Evolutionary conservation across 352 stramenopile genomes (phyloP).

Genomic region (Hyaloperonospora arabidopsidis): DNA sequence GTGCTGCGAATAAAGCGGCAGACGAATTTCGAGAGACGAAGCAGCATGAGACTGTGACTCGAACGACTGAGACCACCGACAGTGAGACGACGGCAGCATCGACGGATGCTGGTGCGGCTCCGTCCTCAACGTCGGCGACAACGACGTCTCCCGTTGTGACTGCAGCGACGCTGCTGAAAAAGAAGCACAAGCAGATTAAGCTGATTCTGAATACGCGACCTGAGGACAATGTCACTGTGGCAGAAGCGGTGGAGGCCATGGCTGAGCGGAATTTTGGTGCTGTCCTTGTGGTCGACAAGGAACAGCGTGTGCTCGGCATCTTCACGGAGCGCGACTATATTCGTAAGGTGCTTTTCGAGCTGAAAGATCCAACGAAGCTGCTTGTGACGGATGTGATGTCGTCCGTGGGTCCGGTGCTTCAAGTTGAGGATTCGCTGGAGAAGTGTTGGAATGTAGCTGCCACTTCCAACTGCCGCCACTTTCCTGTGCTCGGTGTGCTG

Average conservation of each 20-base stretch:
- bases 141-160: slow-evolving; percentile 33
- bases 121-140: neutral
- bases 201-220: slow-evolving; percentile 75
- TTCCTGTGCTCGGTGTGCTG: slow-evolving; percentile 69
- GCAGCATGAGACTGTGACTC: slow-evolving; percentile 3
- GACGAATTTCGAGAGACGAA: slow-evolving; percentile 11
- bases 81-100: slow-evolving; percentile 9
- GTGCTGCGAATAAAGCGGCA: neutral
- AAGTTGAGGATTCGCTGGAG: slow-evolving; percentile 72
- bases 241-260: slow-evolving; percentile 71
- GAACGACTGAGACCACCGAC: slow-evolving; percentile 4
- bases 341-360: slow-evolving; percentile 65
- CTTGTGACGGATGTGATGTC: slow-evolving; percentile 56
- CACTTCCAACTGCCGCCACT: slow-evolving; percentile 68
- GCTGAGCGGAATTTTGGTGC: slow-evolving; percentile 71
- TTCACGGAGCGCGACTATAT: slow-evolving; percentile 84
- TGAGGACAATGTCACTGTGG: slow-evolving; percentile 72
- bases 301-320: slow-evolving; percentile 72
- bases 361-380: slow-evolving; percentile 52
- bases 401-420: slow-evolving; percentile 42
- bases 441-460: slow-evolving; percentile 72
- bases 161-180: slow-evolving; percentile 64
- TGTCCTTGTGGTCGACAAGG: slow-evolving; percentile 77
- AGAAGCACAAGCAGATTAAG: slow-evolving; percentile 77
- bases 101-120: slow-evolving; percentile 1